Evolutionary conservation across 176 grass and related monocot species (phyloP).

Genomic region (Typha latifolia): DNA sequence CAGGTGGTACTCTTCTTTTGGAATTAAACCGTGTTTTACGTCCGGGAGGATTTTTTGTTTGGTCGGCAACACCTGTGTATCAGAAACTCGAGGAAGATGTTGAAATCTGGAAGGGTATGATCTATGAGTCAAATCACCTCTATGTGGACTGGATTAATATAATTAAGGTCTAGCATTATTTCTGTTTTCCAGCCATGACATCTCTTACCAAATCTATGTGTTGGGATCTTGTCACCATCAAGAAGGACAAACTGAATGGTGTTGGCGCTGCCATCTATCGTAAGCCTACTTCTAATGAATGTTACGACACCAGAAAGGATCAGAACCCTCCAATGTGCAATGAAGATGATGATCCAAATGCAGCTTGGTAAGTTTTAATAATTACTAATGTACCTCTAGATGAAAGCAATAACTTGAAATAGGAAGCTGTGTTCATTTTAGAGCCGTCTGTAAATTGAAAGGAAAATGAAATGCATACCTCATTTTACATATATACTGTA

Average conservation of each 20-base stretch:
- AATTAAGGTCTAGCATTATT: background rate
- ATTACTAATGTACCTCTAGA: background rate
- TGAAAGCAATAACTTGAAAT: too few relatives aligned
- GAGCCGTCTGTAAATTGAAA: too few relatives aligned
- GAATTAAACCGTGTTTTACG: conserved; percentile 87
- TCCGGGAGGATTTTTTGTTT: conserved; percentile 85
- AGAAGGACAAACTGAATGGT: conserved; percentile 71
- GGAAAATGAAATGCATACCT: too few relatives aligned
- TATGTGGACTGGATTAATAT: background rate
- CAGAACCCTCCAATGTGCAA: conserved; percentile 81
- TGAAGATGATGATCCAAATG: conserved; percentile 71
- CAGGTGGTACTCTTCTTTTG: conserved; percentile 68
- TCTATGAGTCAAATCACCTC: background rate
- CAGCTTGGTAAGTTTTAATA: conserved; percentile 40
- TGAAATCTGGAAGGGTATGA: conserved; percentile 72
- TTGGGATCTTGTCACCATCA: conserved; percentile 78
- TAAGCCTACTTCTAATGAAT: conserved; percentile 70
- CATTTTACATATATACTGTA: too few relatives aligned
- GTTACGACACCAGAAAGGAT: conserved; percentile 50
- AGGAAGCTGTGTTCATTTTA: too few relatives aligned
- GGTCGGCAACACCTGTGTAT: conserved; percentile 95
- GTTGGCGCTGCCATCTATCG: conserved; percentile 75
- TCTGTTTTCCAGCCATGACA: conserved; percentile 43
- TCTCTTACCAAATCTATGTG: conserved; percentile 80
- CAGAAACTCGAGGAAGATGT: conserved; percentile 86